phyloP scores from a whole-genome alignment of 352 stramenopile genomes.

The Aphanomyces euteiches region DNA sequence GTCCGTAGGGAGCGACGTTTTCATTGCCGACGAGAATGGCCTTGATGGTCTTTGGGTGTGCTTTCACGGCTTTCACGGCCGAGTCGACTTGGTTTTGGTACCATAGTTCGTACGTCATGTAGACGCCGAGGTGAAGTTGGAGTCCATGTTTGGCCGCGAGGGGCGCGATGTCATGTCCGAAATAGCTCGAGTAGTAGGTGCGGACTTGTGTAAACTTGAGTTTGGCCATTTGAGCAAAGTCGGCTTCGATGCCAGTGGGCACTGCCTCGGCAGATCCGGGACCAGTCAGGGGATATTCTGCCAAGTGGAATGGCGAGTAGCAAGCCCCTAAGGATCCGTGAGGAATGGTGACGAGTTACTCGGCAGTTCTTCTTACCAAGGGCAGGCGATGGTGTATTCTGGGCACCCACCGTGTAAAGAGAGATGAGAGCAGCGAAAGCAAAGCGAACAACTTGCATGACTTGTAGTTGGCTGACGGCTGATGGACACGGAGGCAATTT shows the following conservation, averaged over 20 bases:
- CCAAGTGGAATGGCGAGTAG: conserved; percentile 55
- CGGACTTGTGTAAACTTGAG: conserved; percentile 45
- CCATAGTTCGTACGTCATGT: conserved; percentile 48
- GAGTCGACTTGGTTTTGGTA: conserved; percentile 43
- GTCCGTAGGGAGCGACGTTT: conserved; percentile 33
- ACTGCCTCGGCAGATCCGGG: conserved; percentile 22
- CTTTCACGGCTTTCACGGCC: conserved; percentile 43
- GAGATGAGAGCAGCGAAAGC: too few species aligned
- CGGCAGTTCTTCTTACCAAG: too few species aligned
- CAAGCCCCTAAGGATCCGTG: conserved; percentile 18
- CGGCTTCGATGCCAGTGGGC: conserved; percentile 38
- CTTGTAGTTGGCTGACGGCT: too few species aligned
- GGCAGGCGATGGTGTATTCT: too few species aligned
- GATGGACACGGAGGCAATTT: too few species aligned
- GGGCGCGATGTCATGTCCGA: conserved; percentile 41
- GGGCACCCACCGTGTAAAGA: too few species aligned
- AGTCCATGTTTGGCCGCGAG: neutral
- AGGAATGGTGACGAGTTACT: too few species aligned
- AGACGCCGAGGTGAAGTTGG: conserved; percentile 44
- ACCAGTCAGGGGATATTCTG: conserved; percentile 47
- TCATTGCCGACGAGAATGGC: conserved; percentile 56
- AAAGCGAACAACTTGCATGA: too few species aligned
- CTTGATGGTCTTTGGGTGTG: conserved; percentile 44
- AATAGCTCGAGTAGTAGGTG: conserved; percentile 61
- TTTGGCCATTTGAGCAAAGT: conserved; percentile 46